A percentile compares a stretch with the other conserved stretches of the same genome.
Conservation (phyloP, 305 asterid genomes). For the Fraxinus albicans region DNA sequence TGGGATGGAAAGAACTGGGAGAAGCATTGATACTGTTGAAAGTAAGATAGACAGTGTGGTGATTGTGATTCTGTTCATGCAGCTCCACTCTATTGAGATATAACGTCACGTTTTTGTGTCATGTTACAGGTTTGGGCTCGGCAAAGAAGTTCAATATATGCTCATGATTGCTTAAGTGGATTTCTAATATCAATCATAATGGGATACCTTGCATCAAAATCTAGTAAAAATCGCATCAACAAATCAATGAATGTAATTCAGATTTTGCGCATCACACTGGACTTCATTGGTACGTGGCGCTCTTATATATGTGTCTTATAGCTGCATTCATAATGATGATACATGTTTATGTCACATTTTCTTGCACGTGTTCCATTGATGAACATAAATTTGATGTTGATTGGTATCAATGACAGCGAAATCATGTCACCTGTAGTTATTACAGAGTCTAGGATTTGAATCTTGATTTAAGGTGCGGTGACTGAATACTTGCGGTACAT, state of each 20-base stretch:
- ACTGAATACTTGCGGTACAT: neutral
- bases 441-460: neutral
- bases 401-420: neutral
- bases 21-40: constrained; percentile 83
- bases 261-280: constrained; percentile 82
- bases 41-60: constrained; percentile 46
- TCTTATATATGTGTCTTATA: constrained; percentile 4
- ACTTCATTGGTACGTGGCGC: constrained; percentile 71
- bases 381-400: constrained; percentile 13
- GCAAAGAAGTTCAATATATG: constrained; percentile 62
- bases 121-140: constrained; percentile 88
- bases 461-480: neutral
- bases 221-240: constrained; percentile 68
- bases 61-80: constrained; percentile 21
- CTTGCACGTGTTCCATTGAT: constrained; percentile 14
- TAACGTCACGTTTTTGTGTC: constrained; percentile 24
- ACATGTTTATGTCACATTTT: neutral
- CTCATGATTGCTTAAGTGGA: constrained; percentile 91
- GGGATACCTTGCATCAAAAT: constrained; percentile 72
- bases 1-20: constrained; percentile 69
- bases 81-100: constrained; percentile 13
- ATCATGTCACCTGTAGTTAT: neutral
- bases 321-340: constrained; percentile 5
- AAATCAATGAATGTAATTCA: constrained; percentile 73
- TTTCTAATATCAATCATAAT: constrained; percentile 65